A percentile compares a stretch with the other conserved stretches of the same genome.
These are phyloP conservation scores for Neoarthrinium moseri DNA, from an alignment of 2,329 filamentous ascomycete genomes.

Conservation along the genomic window DNA sequence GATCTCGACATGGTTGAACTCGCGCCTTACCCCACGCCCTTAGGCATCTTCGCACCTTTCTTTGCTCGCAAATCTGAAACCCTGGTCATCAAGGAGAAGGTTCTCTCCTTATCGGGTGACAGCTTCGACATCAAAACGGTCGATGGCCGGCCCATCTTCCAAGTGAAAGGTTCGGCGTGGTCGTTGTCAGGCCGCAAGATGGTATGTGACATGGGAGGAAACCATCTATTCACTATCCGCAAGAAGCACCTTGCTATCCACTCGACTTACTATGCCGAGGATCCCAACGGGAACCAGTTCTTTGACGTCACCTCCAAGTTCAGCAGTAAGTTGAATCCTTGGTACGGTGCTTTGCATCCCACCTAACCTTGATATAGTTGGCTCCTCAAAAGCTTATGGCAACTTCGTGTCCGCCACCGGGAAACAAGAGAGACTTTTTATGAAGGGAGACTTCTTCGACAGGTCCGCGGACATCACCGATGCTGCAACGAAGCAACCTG, in stretches of 20 bases:
- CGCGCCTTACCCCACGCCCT: too few species aligned
- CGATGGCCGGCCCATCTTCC: slow-evolving; percentile 46
- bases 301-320: slow-evolving; percentile 57
- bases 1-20: too few species aligned
- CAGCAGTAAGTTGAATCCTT: slow-evolving; percentile 37
- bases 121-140: slow-evolving; percentile 61
- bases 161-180: background rate
- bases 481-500: slow-evolving; percentile 44
- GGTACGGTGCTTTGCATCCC: background rate
- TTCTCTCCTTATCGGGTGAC: slow-evolving; percentile 61
- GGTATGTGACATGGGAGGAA: slow-evolving; percentile 50
- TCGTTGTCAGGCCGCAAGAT: slow-evolving; percentile 36
- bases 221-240: slow-evolving; percentile 56
- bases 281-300: slow-evolving; percentile 42
- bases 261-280: slow-evolving; percentile 49
- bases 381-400: slow-evolving; percentile 53
- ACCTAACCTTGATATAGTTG: slow-evolving; percentile 35
- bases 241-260: slow-evolving; percentile 52
- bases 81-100: slow-evolving; percentile 59
- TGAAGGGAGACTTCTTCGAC: slow-evolving; percentile 64
- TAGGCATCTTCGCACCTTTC: slow-evolving; percentile 37
- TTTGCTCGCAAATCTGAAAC: slow-evolving; percentile 41
- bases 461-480: slow-evolving; percentile 57
- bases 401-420: slow-evolving; percentile 53
- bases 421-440: slow-evolving; percentile 43